phyloP scores from a whole-genome alignment of 2,329 filamentous ascomycete genomes.

The Colletotrichum salicis region DNA sequence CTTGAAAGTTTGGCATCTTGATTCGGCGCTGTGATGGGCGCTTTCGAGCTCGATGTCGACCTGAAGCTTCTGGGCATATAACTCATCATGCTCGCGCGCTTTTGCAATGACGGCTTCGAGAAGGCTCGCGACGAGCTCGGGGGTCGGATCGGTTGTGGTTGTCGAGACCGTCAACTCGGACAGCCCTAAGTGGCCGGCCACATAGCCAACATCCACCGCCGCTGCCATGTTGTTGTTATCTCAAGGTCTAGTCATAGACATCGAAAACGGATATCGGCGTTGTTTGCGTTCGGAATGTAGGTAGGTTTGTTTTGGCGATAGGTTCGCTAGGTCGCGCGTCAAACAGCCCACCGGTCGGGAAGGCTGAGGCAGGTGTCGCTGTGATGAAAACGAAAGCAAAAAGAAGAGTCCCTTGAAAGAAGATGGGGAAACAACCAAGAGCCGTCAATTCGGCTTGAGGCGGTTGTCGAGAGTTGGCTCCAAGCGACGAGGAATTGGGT shows the following conservation, averaged over 20 bases:
- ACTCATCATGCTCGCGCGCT: constrained; percentile 82
- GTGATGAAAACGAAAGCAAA: not conserved
- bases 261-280: constrained; percentile 1
- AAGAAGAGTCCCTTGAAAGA: not conserved
- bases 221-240: constrained; percentile 50
- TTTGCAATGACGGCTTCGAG: constrained; percentile 80
- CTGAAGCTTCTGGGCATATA: constrained; percentile 88
- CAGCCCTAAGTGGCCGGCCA: constrained; percentile 77
- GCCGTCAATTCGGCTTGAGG: not conserved
- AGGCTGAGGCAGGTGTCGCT: not conserved
- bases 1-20: constrained; percentile 84
- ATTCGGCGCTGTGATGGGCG: constrained; percentile 83
- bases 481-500: not conserved
- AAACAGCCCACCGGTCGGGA: constrained; percentile 9
- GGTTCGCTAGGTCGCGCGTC: constrained; percentile 13
- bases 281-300: not conserved
- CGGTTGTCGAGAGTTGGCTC: not conserved
- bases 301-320: not conserved
- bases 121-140: constrained; percentile 80
- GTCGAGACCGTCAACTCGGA: constrained; percentile 71
- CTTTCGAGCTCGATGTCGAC: constrained; percentile 94
- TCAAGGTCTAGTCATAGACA: constrained; percentile 24
- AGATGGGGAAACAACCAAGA: not conserved
- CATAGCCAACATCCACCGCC: constrained; percentile 75
- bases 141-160: constrained; percentile 75